A percentile compares a stretch with the other conserved stretches of the same genome.
Conservation (phyloP, 441 rosid genomes). For the Gossypium gossypioides region DNA sequence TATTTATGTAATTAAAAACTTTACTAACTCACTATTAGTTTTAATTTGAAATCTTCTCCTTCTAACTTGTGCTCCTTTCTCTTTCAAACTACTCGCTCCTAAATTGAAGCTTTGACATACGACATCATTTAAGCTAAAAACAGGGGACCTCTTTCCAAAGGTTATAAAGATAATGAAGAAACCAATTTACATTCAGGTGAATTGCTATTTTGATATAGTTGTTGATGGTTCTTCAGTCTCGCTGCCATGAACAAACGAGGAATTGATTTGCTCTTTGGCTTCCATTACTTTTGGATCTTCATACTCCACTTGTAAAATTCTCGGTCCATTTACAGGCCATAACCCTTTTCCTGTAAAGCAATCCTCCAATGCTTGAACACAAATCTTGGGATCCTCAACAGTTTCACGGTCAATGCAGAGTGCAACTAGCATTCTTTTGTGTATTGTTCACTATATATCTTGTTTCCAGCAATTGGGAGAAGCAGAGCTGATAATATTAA, state of each 20-base stretch:
- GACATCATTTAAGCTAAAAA: background rate
- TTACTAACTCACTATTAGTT: too few species aligned
- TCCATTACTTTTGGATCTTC: constrained; percentile 79
- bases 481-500: constrained; percentile 62
- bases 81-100: too few species aligned
- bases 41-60: too few species aligned
- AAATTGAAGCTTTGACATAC: background rate
- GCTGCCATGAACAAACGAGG: constrained; percentile 56
- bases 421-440: constrained; percentile 66
- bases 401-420: constrained; percentile 77
- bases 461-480: constrained; percentile 76
- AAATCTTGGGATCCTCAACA: constrained; percentile 65
- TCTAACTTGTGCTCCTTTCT: too few species aligned
- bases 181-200: background rate
- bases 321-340: constrained; percentile 76
- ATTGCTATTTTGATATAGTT: constrained; percentile 27
- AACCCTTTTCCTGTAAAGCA: constrained; percentile 67
- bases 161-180: background rate
- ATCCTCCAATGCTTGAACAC: constrained; percentile 70
- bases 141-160: background rate
- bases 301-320: constrained; percentile 68
- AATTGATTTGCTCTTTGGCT: constrained; percentile 73
- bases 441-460: constrained; percentile 25
- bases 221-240: constrained; percentile 32
- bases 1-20: too few species aligned